A percentile compares a stretch with the other conserved stretches of the same genome.
Conservation (phyloP, 2,329 filamentous ascomycete genomes). For the Zarea fungicola region DNA sequence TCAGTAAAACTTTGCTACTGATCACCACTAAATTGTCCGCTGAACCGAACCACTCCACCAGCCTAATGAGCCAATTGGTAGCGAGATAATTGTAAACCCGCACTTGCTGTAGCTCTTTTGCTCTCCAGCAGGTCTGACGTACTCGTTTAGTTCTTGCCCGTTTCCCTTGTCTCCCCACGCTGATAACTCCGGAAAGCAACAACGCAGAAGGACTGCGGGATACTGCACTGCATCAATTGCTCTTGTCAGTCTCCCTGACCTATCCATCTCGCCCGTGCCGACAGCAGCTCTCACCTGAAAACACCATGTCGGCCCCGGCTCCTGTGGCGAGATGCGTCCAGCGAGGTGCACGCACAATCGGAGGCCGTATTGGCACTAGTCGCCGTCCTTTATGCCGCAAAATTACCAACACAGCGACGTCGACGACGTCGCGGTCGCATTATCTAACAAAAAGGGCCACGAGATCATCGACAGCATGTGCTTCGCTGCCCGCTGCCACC, state of each 20-base stretch:
- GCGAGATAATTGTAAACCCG: constrained; percentile 14
- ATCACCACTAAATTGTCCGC: neutral
- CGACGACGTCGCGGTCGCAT: constrained; percentile 13
- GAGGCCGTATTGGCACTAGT: constrained; percentile 24
- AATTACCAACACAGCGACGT: constrained; percentile 8
- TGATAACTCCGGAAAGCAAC: neutral
- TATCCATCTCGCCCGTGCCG: constrained; percentile 1
- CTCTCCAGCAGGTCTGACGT: constrained; percentile 7
- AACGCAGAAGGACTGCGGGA: neutral
- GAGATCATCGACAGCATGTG: neutral
- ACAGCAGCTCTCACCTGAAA: neutral
- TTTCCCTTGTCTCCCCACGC: constrained; percentile 22
- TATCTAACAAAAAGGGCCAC: neutral
- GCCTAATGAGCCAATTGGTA: constrained; percentile 10
- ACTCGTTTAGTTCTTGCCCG: neutral
- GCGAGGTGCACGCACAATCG: constrained; percentile 30
- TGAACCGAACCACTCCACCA: constrained; percentile 1
- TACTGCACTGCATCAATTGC: constrained; percentile 1
- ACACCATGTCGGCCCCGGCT: constrained; percentile 31
- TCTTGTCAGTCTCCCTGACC: neutral
- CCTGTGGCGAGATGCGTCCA: constrained; percentile 36
- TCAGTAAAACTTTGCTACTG: neutral
- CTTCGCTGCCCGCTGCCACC: neutral
- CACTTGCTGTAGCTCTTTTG: constrained; percentile 6
- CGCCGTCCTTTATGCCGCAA: constrained; percentile 19